Base-by-base conservation (phyloP, 176 grass and related monocot genomes). In the Pharus latifolius region DNA sequence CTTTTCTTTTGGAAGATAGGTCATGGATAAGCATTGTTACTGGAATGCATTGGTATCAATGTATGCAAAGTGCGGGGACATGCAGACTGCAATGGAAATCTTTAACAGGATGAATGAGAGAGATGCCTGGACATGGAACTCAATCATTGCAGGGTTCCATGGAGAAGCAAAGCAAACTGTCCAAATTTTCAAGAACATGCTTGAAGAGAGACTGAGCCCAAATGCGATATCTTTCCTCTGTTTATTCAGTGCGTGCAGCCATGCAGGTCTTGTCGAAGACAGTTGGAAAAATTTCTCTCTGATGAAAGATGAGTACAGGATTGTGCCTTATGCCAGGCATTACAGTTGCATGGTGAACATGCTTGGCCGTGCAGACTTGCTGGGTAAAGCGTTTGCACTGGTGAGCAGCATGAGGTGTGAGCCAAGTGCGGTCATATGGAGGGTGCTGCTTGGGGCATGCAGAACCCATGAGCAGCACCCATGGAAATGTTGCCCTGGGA, bases 71-170 rank as follows among this genome's bases (percentile, higher is more conserved):
- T 80, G 72, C 3, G 77, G 87, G 7, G 60, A 67, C 23, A 2
- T 81, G 8, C 49, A 63, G 16, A 20, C 25, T 68, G 82, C 87
- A 63, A 7, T 68, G 5, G 31, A 69, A 66, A 28, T 73, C 22
- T 82, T 87, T 38, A 60, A 30, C 43, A 56, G 20, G 35, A 82
- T 59, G 77, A 35, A 65, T 18, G 77, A 81, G 13, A 84, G 42
- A 3, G 81, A 84, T 62, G 45, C 81, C 5, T 72, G 77, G 66
- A 73, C 81, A 17, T 85, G 87, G 87, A 89, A 81, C 42, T 89
- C 78, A 0, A 31, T 89, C 41, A 46, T 89, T 9, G 62, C 60
- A 10, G 87, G 63, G 17, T 69, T 73, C 54, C 77, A 78, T 58
- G 82, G 87, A 20, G 67, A 72, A 50, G 65, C 55, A 0, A 72